These are phyloP conservation scores for Bruguiera parviflora DNA, from an alignment of 345 rosid species.

Conservation along the genomic window DNA sequence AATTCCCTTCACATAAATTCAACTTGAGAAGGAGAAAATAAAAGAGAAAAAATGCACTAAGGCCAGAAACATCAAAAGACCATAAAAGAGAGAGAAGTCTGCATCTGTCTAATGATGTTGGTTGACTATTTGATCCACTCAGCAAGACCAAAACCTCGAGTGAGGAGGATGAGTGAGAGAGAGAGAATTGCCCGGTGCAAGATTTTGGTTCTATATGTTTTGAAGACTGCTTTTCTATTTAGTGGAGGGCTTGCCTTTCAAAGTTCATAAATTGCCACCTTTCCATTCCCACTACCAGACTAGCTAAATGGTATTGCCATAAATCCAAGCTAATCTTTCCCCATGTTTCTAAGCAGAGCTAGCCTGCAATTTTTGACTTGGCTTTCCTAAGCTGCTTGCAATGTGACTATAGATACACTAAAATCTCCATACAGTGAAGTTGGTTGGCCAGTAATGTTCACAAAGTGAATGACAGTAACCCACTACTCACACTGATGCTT, in stretches of 20 bases:
- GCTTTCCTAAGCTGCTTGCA: neutral
- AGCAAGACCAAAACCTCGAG: slow-evolving; percentile 20
- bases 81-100: slow-evolving; percentile 48
- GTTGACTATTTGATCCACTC: slow-evolving; percentile 43
- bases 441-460: slow-evolving; percentile 15
- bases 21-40: too few species aligned
- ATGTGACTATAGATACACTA: neutral
- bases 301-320: slow-evolving; percentile 4
- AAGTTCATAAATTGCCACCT: slow-evolving; percentile 26
- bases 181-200: neutral
- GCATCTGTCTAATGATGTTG: slow-evolving; percentile 44
- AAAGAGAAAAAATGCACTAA: slow-evolving; percentile 8
- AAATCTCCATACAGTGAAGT: slow-evolving; percentile 12
- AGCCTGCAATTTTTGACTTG: neutral
- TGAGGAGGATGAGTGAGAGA: neutral
- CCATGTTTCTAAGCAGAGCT: neutral
- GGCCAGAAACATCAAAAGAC: slow-evolving; percentile 17
- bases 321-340: slow-evolving; percentile 13
- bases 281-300: slow-evolving; percentile 25
- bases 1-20: too few species aligned
- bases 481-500: neutral
- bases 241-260: slow-evolving; percentile 27
- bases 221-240: slow-evolving; percentile 10
- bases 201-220: slow-evolving; percentile 15
- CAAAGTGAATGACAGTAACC: neutral